Evolutionary conservation across 352 stramenopile genomes (phyloP).

Genomic region (Elongisporangium senticosum): DNA sequence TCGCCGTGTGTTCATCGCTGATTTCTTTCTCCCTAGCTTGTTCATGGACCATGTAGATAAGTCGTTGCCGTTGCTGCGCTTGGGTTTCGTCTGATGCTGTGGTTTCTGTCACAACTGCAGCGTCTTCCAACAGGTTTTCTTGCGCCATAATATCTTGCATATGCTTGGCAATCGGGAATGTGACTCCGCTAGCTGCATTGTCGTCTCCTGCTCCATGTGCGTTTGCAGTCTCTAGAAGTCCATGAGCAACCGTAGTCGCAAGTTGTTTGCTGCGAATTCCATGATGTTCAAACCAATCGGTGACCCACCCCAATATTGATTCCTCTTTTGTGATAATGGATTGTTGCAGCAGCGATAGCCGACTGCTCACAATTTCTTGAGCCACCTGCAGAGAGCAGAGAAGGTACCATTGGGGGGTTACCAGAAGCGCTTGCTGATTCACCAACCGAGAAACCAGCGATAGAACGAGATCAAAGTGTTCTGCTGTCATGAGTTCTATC

Average conservation of each 20-base stretch:
- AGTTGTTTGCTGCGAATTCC: not conserved
- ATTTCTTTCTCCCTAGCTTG: not conserved
- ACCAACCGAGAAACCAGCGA: conserved; percentile 40
- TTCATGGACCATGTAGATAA: not conserved
- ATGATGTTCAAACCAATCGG: not conserved
- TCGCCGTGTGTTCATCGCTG: not conserved
- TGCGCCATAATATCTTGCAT: not conserved
- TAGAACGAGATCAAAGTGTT: conserved; percentile 25
- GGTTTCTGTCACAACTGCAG: not conserved
- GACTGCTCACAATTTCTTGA: conserved; percentile 20
- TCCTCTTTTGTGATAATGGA: not conserved
- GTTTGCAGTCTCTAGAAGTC: not conserved
- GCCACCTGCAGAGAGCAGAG: conserved; percentile 27
- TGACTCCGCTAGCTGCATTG: not conserved
- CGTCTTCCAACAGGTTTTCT: not conserved
- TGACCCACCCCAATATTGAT: not conserved
- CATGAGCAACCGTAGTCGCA: not conserved
- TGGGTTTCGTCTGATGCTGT: not conserved
- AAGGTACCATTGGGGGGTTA: conserved; percentile 43
- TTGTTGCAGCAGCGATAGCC: conserved; percentile 19
- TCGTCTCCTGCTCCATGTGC: no score
- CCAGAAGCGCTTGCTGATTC: conserved; percentile 44
- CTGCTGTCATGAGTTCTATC: conserved; percentile 25
- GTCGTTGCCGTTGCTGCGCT: not conserved
- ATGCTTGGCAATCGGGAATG: not conserved